Conservation (phyloP, 768 basidiomycete species). For the Termitomyces sp. region DNA sequence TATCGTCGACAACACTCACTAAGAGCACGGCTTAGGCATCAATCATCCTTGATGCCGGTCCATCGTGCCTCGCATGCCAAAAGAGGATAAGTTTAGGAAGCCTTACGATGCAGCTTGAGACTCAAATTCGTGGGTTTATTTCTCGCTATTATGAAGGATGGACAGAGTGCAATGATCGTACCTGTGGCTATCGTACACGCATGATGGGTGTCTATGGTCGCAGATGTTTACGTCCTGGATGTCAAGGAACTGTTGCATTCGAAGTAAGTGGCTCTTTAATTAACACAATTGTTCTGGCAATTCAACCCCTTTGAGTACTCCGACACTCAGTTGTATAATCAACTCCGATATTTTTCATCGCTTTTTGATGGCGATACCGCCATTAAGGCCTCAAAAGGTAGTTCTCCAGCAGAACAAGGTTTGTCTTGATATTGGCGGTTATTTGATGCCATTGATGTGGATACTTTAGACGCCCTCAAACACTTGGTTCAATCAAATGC, state of each 20-base stretch:
- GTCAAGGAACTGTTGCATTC: constrained; percentile 64
- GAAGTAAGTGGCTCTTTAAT: constrained; percentile 47
- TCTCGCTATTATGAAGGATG: constrained; percentile 84
- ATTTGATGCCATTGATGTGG: background rate
- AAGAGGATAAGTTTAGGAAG: constrained; percentile 48
- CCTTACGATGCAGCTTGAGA: constrained; percentile 79
- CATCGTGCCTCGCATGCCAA: constrained; percentile 66
- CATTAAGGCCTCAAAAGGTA: constrained; percentile 42
- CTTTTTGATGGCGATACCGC: constrained; percentile 75
- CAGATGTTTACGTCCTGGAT: constrained; percentile 66
- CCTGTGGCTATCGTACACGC: constrained; percentile 80
- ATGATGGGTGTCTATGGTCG: constrained; percentile 92
- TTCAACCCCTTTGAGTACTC: constrained; percentile 4
- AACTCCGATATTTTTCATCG: constrained; percentile 76
- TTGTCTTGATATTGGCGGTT: constrained; percentile 5
- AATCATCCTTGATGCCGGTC: constrained; percentile 58
- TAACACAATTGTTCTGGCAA: background rate
- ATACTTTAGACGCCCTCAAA: constrained; percentile 45
- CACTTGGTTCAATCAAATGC: constrained; percentile 46
- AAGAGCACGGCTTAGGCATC: constrained; percentile 42
- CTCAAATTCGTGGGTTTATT: constrained; percentile 75
- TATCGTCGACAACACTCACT: background rate
- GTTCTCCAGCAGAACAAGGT: constrained; percentile 30
- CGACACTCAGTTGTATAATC: constrained; percentile 77
- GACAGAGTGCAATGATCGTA: constrained; percentile 82